Base-by-base conservation (phyloP, 1,284 basidiomycete genomes). In the Polyporus tsugae region DNA sequence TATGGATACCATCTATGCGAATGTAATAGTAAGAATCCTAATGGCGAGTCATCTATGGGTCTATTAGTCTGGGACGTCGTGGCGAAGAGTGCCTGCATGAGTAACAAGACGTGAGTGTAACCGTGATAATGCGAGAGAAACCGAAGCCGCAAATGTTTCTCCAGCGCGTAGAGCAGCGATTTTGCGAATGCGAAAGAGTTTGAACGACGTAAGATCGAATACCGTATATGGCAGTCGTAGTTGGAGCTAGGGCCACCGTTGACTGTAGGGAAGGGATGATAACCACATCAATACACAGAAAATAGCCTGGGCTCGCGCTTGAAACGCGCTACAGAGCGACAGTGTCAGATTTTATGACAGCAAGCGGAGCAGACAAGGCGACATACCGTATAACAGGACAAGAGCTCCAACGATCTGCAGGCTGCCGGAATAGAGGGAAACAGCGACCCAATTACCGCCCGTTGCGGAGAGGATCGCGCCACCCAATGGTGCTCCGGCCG, bases 391-490 rank as follows among this genome's bases (percentile, higher is more conserved):
- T 3, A 72, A 62, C 2, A 72, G 69, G 13, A 68, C 67, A 9
- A 52, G 44, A 4, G 69, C 72, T 33, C 69, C 69, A n/a, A 69
- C 10, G n/a, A 71, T 64, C 42, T 71, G 70, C 41, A 73, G 65
- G 11, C 65, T 60, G 36, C 70, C 70, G 1, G 72, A 72, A 44
- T 71, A 72, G 9, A 69, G 57, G 41, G 69, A 70, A 0, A 72
- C 72, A 1, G 68, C 69, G 36, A 64, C 61, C 73, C 73, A 74
- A 44, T 67, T 71, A 38, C 46, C 46, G 39, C 70, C 70, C 3
- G 73, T 70, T 25, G 60, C 70, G n/a, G 44, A 66, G 5, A 70
- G 62, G 49, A 73, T 73, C 11, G 73, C 73, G 22, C 71, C 73
- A 9, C 68, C 66, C 6, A 73, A 25, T 2, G 73, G 73, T 2